Base-by-base conservation (phyloP, 2,329 filamentous ascomycete genomes). In the Nemania bipapillata region DNA sequence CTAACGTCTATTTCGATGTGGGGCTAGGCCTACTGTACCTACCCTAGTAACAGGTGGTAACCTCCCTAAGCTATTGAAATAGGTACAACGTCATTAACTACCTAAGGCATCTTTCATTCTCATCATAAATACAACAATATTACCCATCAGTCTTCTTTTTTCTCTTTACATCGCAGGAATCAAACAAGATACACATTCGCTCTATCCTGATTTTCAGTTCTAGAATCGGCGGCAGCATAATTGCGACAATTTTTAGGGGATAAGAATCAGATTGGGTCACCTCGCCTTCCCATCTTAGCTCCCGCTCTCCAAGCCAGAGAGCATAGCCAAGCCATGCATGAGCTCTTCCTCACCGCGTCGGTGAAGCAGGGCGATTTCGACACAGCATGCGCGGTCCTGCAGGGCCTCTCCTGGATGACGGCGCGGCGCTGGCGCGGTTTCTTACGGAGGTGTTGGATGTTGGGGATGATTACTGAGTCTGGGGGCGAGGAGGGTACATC, bases 371-470 rank as follows among this genome's bases (percentile, higher is more conserved):
- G 78, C 49, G 85, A 88, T 72, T 80, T 86, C 40, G 77, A 80
- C 56, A 82, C 79, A 65, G 84, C 84, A 22, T 83, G 85, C 62
- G 82, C 84, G 1, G 81, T 91, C 9, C 78, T 91, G 6, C 82
- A 86, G 65, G 88, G 88, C 20, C 81, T 88, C 69, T 87, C 85
- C 68, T 86, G 84, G 73, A 89, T 87, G 84, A 79, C 81, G 2
- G 83, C 86, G 1, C 85, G 83, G 72, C 81, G 84, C 64, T n/a
- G n/a, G n/a, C n/a, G n/a, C n/a, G n/a, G n/a, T n/a, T n/a, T n/a
- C n/a, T n/a, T n/a, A n/a, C n/a, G n/a, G n/a, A n/a, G n/a, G n/a
- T n/a, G n/a, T n/a, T n/a, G n/a, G n/a, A n/a, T n/a, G n/a, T n/a
- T n/a, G n/a, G n/a, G n/a, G n/a, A n/a, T n/a, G n/a, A n/a, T n/a